Evolutionary conservation across 176 grass and related monocot genomes (phyloP).

Genomic region (Lolium rigidum): DNA sequence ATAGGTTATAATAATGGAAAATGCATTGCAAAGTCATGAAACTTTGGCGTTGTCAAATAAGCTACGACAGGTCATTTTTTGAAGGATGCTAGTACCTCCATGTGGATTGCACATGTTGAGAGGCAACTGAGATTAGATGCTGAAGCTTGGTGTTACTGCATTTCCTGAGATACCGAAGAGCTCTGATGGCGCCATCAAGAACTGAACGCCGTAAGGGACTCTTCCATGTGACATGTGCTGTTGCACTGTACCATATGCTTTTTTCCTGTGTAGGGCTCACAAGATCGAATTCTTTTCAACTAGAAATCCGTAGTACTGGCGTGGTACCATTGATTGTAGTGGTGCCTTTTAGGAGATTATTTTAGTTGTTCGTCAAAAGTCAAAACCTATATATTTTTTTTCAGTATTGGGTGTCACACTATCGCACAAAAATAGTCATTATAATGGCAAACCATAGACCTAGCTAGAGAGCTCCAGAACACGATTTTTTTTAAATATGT

Average conservation of each 20-base stretch:
- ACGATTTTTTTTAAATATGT: neutral
- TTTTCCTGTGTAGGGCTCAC: neutral
- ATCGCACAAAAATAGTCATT: neutral
- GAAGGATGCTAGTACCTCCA: neutral
- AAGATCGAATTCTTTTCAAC: neutral
- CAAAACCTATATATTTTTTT: neutral
- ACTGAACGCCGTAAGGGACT: neutral
- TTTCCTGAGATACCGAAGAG: neutral
- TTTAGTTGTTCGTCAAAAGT: neutral
- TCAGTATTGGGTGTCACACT: slow-evolving; percentile 8
- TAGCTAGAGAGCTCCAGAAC: neutral
- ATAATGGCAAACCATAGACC: slow-evolving; percentile 7
- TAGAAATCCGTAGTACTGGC: neutral
- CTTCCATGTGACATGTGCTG: neutral
- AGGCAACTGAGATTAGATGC: no score
- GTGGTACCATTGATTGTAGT: neutral
- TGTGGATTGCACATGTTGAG: neutral
- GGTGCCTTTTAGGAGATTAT: neutral
- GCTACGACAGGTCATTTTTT: neutral
- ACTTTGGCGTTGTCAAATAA: neutral
- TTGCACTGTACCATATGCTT: slow-evolving; percentile 7
- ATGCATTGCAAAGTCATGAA: neutral
- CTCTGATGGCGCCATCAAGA: slow-evolving; percentile 28
- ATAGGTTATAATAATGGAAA: no score
- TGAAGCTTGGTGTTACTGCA: neutral